Conservation (phyloP, 2,329 filamentous ascomycete species). For the Pochonia chlamydosporia region DNA sequence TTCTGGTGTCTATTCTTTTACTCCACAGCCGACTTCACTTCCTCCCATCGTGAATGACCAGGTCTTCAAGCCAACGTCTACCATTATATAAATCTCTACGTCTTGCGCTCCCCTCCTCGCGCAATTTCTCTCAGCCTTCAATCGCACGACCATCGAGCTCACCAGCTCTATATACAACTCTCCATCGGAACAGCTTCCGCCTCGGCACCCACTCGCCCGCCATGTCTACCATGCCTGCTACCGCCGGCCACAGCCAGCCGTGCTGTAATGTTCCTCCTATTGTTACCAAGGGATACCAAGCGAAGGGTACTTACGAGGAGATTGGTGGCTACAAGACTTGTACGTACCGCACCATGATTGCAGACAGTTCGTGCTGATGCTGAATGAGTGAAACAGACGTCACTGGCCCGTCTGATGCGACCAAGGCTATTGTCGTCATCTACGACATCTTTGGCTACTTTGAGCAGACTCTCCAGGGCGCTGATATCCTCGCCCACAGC, state of each 20-base stretch:
- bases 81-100: neutral
- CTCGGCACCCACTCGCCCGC: constrained; percentile 19
- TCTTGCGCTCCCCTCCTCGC: neutral
- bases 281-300: constrained; percentile 46
- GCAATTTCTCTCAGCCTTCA: neutral
- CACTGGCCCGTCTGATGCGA: constrained; percentile 39
- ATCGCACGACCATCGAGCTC: neutral
- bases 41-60: neutral
- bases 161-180: neutral
- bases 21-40: neutral
- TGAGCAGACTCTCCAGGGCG: constrained; percentile 63
- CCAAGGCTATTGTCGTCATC: constrained; percentile 56
- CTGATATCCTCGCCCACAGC: constrained; percentile 56
- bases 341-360: constrained; percentile 19
- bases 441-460: constrained; percentile 68
- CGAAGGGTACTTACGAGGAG: constrained; percentile 51
- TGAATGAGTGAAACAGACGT: constrained; percentile 31
- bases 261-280: constrained; percentile 57
- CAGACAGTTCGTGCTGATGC: no score
- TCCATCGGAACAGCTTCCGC: neutral
- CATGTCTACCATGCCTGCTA: constrained; percentile 46
- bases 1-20: no score
- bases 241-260: constrained; percentile 48
- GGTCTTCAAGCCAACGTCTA: neutral
- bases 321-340: constrained; percentile 51